Evolutionary conservation across 225 moss, liverwort and hornwort genomes (phyloP).

Genomic region (Straminergon stramineum): DNA sequence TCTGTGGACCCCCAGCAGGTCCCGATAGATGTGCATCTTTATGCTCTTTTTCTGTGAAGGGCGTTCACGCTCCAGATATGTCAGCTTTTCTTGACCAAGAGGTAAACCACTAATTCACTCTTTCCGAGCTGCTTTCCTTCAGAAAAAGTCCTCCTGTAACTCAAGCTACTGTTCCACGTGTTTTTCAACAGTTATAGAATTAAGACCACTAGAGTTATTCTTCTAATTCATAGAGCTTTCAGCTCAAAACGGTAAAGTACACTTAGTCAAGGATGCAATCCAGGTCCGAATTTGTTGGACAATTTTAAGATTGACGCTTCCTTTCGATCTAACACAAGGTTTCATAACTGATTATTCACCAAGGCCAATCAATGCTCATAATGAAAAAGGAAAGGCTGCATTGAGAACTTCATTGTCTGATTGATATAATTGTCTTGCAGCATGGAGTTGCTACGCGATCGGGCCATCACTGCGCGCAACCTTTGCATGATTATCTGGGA

Average conservation of each 20-base stretch:
- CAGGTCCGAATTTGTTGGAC: not conserved
- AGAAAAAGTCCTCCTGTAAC: not conserved
- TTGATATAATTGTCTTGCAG: constrained; percentile 2
- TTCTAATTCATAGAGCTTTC: not conserved
- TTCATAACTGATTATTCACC: not conserved
- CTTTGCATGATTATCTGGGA: constrained; percentile 68
- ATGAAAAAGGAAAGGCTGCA: not conserved
- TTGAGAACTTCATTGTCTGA: not conserved
- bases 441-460: constrained; percentile 80
- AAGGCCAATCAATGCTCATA: not conserved
- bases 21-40: constrained; percentile 27
- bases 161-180: not conserved
- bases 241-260: not conserved
- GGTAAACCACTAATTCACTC: constrained; percentile 19
- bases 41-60: constrained; percentile 61
- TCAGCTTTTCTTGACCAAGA: constrained; percentile 73
- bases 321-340: not conserved
- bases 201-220: not conserved
- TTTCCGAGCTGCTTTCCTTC: no score
- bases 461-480: constrained; percentile 89
- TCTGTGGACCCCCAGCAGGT: constrained; percentile 57
- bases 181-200: not conserved
- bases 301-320: not conserved
- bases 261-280: no score
- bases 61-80: constrained; percentile 49